Percentiles rank a stretch among this genome's conserved stretches.
phyloP scores from a whole-genome alignment of 768 basidiomycete genomes.

The Lentinus tigrinus region DNA sequence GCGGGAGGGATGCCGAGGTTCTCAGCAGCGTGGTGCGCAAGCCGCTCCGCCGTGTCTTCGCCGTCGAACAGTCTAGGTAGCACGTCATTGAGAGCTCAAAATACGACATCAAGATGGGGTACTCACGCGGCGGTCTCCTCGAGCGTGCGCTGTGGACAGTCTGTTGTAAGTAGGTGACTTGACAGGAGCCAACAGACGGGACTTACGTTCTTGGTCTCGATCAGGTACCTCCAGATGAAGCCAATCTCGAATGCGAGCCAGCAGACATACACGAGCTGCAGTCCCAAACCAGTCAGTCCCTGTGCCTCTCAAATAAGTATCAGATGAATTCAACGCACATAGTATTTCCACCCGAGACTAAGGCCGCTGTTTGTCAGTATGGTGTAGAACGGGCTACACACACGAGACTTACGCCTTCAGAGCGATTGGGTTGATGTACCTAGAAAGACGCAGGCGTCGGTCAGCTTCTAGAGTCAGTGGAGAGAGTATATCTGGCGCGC shows the following conservation, averaged over 20 bases:
- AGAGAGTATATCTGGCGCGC: not conserved
- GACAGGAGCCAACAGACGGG: no score
- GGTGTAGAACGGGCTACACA: not conserved
- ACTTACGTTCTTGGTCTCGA: conserved; percentile 39
- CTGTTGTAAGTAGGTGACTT: no score
- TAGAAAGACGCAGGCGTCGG: not conserved
- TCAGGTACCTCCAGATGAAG: conserved; percentile 37
- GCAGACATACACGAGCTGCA: conserved; percentile 37
- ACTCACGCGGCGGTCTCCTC: conserved; percentile 36
- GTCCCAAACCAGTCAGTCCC: not conserved
- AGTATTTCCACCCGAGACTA: conserved; percentile 46
- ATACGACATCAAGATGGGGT: not conserved
- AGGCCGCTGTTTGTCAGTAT: not conserved
- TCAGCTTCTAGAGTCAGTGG: not conserved
- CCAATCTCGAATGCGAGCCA: conserved; percentile 41
- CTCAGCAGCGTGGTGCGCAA: not conserved
- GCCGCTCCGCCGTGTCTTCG: conserved; percentile 22
- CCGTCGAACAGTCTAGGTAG: conserved; percentile 31
- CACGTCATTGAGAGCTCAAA: not conserved
- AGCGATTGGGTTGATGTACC: conserved; percentile 43
- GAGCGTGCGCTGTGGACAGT: conserved; percentile 29
- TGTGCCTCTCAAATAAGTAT: not conserved
- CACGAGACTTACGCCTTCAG: conserved; percentile 22
- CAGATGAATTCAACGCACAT: conserved; percentile 22
- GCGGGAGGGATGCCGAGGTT: not conserved